These are phyloP conservation scores for Saccharomyces jurei DNA, from an alignment of 805 yeast genomes.

Conservation along the genomic window DNA sequence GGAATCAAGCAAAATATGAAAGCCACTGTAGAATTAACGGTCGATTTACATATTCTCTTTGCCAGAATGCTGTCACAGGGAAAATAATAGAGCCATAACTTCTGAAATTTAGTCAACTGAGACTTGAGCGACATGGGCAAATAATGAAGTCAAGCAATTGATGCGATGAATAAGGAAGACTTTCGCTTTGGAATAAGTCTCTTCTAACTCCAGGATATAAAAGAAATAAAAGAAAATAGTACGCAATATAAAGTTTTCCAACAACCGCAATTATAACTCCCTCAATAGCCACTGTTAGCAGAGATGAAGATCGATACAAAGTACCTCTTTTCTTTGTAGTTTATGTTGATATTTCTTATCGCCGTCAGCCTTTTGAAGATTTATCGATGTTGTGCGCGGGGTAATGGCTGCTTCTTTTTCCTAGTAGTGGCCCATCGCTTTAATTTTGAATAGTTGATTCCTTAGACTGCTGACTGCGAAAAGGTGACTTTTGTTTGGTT, in stretches of 20 bases:
- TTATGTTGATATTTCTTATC: neutral
- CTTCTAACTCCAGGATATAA: neutral
- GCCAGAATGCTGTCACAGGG: slow-evolving; percentile 30
- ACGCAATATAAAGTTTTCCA: neutral
- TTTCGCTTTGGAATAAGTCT: neutral
- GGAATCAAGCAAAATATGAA: slow-evolving; percentile 36
- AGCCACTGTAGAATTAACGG: slow-evolving; percentile 35
- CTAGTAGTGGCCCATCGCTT: neutral
- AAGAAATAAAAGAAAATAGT: neutral
- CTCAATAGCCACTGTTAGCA: neutral
- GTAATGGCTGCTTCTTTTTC: neutral
- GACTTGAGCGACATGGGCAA: neutral
- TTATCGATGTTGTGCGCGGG: neutral
- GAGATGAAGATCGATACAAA: neutral
- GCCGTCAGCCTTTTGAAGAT: neutral
- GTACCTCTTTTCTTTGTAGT: neutral
- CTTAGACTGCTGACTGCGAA: neutral
- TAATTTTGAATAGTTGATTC: neutral
- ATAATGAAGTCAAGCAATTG: neutral
- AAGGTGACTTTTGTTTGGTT: neutral
- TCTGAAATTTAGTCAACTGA: neutral
- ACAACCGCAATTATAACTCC: neutral
- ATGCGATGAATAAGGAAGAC: neutral
- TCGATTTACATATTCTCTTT: slow-evolving; percentile 34
- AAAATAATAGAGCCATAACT: slow-evolving; percentile 15